These are phyloP conservation scores for Hyaloscypha hepaticicola DNA, from an alignment of 495 filamentous ascomycete species.

Conservation along the genomic window DNA sequence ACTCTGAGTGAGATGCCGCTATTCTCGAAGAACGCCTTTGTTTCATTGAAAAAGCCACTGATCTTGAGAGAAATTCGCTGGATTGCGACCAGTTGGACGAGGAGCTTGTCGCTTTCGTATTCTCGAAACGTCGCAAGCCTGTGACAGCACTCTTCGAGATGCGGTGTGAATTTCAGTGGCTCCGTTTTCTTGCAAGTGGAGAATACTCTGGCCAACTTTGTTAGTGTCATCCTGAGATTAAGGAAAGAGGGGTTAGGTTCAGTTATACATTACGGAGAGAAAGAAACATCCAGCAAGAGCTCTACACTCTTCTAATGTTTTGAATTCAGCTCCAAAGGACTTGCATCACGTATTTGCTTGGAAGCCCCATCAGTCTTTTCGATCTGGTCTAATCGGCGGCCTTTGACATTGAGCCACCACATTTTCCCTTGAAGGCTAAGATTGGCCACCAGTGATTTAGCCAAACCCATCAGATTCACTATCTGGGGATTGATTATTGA, in stretches of 20 bases:
- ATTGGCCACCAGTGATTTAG: background rate
- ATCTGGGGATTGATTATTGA: background rate
- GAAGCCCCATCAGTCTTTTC: background rate
- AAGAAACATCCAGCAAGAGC: no score
- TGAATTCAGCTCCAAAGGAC: no score
- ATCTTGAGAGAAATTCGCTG: background rate
- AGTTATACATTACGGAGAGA: no score
- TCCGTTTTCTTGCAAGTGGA: background rate
- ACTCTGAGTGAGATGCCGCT: background rate
- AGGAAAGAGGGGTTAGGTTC: no score
- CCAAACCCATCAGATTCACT: background rate
- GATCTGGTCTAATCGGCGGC: background rate
- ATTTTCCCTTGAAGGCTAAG: background rate
- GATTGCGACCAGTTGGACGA: background rate
- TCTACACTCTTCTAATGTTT: no score
- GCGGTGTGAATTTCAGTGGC: background rate
- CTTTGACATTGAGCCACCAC: background rate
- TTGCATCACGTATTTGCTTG: no score
- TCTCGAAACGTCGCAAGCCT: background rate
- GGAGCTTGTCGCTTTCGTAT: background rate
- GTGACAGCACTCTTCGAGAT: background rate
- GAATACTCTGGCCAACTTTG: background rate
- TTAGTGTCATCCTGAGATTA: background rate
- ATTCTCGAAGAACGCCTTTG: background rate
- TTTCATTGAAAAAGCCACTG: background rate